Conservation (phyloP, 2,329 filamentous ascomycete species). For the Aspergillus unguis region DNA sequence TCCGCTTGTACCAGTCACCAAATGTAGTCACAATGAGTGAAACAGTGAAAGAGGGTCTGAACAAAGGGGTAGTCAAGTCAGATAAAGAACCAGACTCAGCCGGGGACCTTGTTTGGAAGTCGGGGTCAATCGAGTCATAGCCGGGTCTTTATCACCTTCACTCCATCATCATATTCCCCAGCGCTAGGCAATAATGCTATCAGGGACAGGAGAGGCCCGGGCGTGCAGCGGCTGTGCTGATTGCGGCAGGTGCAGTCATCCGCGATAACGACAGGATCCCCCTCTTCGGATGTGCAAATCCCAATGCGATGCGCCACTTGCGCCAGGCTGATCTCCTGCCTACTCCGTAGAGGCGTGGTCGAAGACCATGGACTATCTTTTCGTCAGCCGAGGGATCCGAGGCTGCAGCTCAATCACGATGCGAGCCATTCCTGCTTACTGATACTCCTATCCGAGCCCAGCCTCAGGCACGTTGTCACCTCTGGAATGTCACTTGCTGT, state of each 20-base stretch:
- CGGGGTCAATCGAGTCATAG: neutral
- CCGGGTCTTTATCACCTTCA: constrained; percentile 7
- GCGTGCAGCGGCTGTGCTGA: constrained; percentile 15
- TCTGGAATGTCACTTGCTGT: constrained; percentile 6
- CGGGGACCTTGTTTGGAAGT: constrained; percentile 7
- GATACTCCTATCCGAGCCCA: neutral
- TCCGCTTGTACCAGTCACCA: constrained; percentile 3
- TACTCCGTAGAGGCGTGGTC: neutral
- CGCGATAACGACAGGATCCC: neutral
- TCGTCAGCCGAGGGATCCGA: constrained; percentile 10
- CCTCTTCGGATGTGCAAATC: constrained; percentile 5
- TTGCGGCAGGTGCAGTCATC: constrained; percentile 12
- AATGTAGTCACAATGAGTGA: neutral
- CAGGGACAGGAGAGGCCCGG: constrained; percentile 7
- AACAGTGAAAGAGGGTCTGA: neutral
- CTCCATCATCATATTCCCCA: neutral
- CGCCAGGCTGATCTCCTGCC: neutral
- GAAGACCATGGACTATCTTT: constrained; percentile 1
- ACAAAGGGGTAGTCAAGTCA: neutral
- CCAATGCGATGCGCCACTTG: neutral
- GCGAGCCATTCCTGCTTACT: neutral
- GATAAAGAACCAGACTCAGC: neutral
- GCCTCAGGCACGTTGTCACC: constrained; percentile 10
- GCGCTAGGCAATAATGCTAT: too few species aligned
- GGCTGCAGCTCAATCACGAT: neutral